A percentile compares a stretch with the other conserved stretches of the same genome.
Evolutionary conservation across 371 early-diverging fungal genomes (phyloP).

Genomic region (Apophysomyces sp.): DNA sequence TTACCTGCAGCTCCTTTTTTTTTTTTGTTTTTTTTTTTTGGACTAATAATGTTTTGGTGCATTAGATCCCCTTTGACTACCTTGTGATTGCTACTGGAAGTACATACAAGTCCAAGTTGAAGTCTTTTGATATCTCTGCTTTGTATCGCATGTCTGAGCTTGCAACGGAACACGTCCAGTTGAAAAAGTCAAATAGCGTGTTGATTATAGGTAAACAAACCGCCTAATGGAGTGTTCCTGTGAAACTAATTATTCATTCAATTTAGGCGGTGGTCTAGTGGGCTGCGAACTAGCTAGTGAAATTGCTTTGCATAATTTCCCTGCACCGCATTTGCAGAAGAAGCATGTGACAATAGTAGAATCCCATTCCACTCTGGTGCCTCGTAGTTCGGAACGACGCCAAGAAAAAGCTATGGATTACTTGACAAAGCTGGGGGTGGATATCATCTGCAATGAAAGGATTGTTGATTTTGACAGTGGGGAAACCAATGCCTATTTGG

Average conservation of each 20-base stretch:
- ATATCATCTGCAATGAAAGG: slow-evolving; percentile 58
- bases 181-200: slow-evolving; percentile 53
- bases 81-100: slow-evolving; percentile 70
- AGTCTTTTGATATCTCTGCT: slow-evolving; percentile 35
- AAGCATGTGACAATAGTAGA: slow-evolving; percentile 57
- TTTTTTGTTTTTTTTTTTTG: too few relatives aligned
- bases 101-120: slow-evolving; percentile 48
- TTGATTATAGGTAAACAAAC: slow-evolving; percentile 43
- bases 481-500: slow-evolving; percentile 28
- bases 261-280: slow-evolving; percentile 58
- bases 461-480: slow-evolving; percentile 42
- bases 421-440: slow-evolving; percentile 52
- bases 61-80: slow-evolving; percentile 62
- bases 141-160: slow-evolving; percentile 30
- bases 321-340: slow-evolving; percentile 20
- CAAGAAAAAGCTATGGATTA: slow-evolving; percentile 46
- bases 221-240: not conserved
- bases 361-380: slow-evolving; percentile 31
- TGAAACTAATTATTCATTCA: not conserved
- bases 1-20: too few relatives aligned
- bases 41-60: slow-evolving; percentile 31
- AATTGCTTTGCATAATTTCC: slow-evolving; percentile 40
- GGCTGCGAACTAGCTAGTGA: slow-evolving; percentile 67
- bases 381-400: slow-evolving; percentile 33
- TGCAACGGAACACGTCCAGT: slow-evolving; percentile 40